phyloP scores from a whole-genome alignment of 208 protist genomes.

The Entamoeba nuttalli region DNA sequence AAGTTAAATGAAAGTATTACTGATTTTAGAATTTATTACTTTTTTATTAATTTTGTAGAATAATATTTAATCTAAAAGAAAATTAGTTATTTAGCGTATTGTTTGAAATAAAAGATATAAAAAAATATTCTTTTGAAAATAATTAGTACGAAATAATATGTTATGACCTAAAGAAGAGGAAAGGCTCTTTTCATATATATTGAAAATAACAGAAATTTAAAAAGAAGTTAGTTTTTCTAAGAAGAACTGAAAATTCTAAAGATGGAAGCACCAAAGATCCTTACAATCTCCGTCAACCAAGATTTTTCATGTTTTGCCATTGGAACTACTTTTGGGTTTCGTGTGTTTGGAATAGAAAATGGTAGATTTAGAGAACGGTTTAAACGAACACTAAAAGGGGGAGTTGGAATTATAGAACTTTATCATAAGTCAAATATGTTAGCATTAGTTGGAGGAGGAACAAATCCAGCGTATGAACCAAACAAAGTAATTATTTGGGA shows the following conservation, averaged over 20 bases:
- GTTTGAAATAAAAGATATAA: too few relatives aligned
- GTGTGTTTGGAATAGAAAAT: neutral
- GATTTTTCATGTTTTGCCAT: neutral
- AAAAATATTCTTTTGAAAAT: too few relatives aligned
- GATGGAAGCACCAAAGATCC: neutral
- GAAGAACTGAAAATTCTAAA: neutral
- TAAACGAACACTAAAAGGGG: conserved; percentile 32
- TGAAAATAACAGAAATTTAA: too few relatives aligned
- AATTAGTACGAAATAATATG: too few relatives aligned
- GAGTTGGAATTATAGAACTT: conserved; percentile 73
- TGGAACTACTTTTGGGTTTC: neutral
- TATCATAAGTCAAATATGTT: conserved; percentile 51
- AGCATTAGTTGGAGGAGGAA: neutral
- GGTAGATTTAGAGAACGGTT: neutral
- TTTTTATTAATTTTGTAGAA: too few relatives aligned
- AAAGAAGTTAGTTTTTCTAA: too few relatives aligned
- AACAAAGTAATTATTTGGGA: neutral
- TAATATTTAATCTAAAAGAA: too few relatives aligned
- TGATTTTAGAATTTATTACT: too few relatives aligned
- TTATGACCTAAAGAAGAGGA: too few relatives aligned
- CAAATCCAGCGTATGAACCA: neutral
- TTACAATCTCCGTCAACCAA: neutral
- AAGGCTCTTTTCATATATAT: too few relatives aligned
- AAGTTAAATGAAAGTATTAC: too few relatives aligned
- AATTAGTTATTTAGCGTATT: too few relatives aligned